Base-by-base conservation (phyloP, 2,329 filamentous ascomycete species). In the Pseudogymnoascus sp. region DNA sequence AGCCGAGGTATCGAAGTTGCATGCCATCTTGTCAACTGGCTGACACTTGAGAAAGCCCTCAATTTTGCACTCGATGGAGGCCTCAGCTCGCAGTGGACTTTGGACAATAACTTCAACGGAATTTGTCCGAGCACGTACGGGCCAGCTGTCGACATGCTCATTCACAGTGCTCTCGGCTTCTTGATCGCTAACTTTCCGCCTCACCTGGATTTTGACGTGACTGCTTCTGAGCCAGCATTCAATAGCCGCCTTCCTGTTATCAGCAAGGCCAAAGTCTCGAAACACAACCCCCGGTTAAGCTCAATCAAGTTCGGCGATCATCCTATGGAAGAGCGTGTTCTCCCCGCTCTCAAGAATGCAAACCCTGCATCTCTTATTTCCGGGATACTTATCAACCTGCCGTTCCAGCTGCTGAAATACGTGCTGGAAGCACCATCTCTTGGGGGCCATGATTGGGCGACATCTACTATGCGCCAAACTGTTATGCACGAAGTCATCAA, bases 241-340 rank as follows among this genome's bases (percentile, higher is more conserved):
- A 76, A 78, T 59, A 80, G 80, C 9, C 74, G 79, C 25, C 74
- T 84, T 3, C 80, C 79, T 1, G 68, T 67, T 21, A 59, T 76
- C 16, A 63, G 64, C 28, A 66, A 68, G 14, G 61, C 62, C 63
- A 72, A 73, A 23, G 68, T 74, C 5, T 70, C 74, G 9, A 71
- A 72, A 3, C 77, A 77, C 61, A 78, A 84, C 60, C 79, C 81
- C 40, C 82, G 85, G 25, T 76, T 89, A 9, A 83, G 81, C 65
- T 82, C 80, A 65, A 90, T 91, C 61, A 84, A 86, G 65, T 91
- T 91, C 69, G 88, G 88, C n/a, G 87, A 90, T 67, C 70, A 72
- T 60, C 63, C 68, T n/a, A 76, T 88, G 18, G 77, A 84, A 2
- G 68, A 71, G 1, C 59, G 63, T 28, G 68, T 69, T 60, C 76